Percentiles rank a stretch among this genome's conserved stretches.
These are phyloP conservation scores for Rhipidocladum racemiflorum DNA, from an alignment of 176 grass and related monocot genomes.

Conservation along the genomic window DNA sequence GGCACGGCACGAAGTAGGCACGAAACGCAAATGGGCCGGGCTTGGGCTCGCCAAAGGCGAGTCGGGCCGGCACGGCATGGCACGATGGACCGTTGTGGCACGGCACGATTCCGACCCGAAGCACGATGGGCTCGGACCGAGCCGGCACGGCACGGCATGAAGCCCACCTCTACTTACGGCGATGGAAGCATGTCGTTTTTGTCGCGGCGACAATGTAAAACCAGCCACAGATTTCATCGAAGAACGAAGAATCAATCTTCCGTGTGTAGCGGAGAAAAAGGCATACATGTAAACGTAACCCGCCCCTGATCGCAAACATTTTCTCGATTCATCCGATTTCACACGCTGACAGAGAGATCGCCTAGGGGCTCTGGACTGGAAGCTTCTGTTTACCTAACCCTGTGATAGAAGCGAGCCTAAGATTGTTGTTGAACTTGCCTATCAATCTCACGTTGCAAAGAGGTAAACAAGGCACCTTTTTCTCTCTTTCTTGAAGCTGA, in stretches of 20 bases:
- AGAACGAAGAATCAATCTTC: background rate
- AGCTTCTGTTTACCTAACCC: slow-evolving; percentile 20
- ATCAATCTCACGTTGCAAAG: background rate
- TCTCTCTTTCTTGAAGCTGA: background rate
- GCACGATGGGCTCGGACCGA: too few relatives aligned
- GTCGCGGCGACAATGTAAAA: background rate
- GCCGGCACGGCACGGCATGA: too few relatives aligned
- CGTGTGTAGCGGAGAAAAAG: background rate
- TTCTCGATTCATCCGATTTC: background rate
- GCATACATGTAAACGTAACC: background rate
- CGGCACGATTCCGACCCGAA: too few relatives aligned
- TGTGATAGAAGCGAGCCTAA: background rate
- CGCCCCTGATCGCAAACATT: background rate
- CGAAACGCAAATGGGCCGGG: too few relatives aligned
- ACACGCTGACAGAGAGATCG: background rate
- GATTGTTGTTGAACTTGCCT: slow-evolving; percentile 32
- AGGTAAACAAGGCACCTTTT: background rate
- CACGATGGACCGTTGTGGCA: too few relatives aligned
- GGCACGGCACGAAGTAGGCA: too few relatives aligned
- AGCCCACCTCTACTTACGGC: too few relatives aligned
- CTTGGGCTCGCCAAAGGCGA: too few relatives aligned
- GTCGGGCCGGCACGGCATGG: too few relatives aligned
- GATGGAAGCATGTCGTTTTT: background rate
- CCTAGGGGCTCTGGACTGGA: background rate
- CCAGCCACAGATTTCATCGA: background rate